phyloP scores from a whole-genome alignment of 805 yeast species.

The Yamadazyma insecticola region DNA sequence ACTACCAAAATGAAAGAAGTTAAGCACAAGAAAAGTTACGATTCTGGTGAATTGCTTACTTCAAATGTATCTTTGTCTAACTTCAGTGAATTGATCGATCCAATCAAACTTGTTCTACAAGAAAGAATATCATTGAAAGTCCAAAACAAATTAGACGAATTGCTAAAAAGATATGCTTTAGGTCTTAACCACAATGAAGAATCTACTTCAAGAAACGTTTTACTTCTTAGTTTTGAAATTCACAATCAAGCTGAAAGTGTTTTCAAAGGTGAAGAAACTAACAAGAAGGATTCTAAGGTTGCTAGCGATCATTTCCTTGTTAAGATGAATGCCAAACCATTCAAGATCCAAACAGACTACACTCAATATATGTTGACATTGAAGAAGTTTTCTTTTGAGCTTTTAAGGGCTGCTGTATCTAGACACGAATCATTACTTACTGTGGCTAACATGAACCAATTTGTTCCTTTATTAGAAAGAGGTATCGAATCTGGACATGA shows the following conservation, averaged over 20 bases:
- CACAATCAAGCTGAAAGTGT: constrained; percentile 45
- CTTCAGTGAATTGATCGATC: constrained; percentile 58
- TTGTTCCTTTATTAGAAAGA: constrained; percentile 65
- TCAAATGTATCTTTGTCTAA: constrained; percentile 53
- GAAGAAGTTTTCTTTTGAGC: constrained; percentile 72
- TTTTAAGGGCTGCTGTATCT: constrained; percentile 65
- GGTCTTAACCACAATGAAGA: constrained; percentile 75
- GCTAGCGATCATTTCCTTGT: constrained; percentile 63
- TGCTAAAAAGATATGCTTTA: constrained; percentile 68
- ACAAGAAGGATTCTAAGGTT: constrained; percentile 5
- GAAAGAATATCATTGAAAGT: constrained; percentile 65
- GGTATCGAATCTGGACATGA: constrained; percentile 68
- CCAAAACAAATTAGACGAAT: constrained; percentile 73
- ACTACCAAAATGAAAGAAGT: constrained; percentile 84
- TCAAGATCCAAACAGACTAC: constrained; percentile 49
- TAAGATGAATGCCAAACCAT: constrained; percentile 58
- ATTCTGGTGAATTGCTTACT: constrained; percentile 76
- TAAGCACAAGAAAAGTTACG: constrained; percentile 81
- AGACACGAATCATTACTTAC: constrained; percentile 58
- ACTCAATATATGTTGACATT: constrained; percentile 56
- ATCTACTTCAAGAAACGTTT: constrained; percentile 49
- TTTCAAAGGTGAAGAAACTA: constrained; percentile 6
- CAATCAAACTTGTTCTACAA: constrained; percentile 56
- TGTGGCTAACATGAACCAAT: constrained; percentile 59
- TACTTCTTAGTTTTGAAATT: constrained; percentile 71